Base-by-base conservation (phyloP, 179 eudicot species). In the Beta corolliflora region DNA sequence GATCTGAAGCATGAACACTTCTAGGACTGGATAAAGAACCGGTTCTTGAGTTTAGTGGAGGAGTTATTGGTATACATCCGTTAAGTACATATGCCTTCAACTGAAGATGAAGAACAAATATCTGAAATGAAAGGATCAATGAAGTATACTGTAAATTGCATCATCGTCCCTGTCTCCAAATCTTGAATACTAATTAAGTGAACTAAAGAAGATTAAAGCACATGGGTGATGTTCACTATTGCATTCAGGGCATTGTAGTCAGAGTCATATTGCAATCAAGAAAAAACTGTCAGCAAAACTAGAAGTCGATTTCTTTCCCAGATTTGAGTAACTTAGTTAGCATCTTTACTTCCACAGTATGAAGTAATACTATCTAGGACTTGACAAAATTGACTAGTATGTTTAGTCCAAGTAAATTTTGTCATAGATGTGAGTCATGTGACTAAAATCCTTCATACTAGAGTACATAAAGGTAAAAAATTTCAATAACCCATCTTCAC, bases 101-200 rank as follows among this genome's bases (percentile, higher is more conserved):
- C 80, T 86, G 92, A 78, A 85, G 82, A 84, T 86, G 89, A 53
- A 90, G 89, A 76, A 88, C 89, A 46, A 84, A 90, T 46, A 90
- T 87, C 92, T 90, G 83, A 65, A 70, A 80, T 21, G 25, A 70
- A 71, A 69, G 48, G 29, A 15, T 29, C 46, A 73, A 75, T 59
- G 10, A 74, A 67, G 60, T 29, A 31, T 9, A 66, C 14, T 60
- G 65, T 19, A 60, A 25, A n/a, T 4, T n/a, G 21, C 10, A 8
- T 18, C 31, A 36, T 36, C 41, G 41, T 36, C 41, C 7, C 46
- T 13, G 1, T 7, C 2, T 4, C 70, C 31, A 7, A 29, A 29
- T 31, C 44, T 4, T 5, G 14, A 66, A 18, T 31, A 12, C 4
- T 5, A 64, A 31, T 31, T 45, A 29, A 29, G 6, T 29, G 41